A percentile compares a stretch with the other conserved stretches of the same genome.
phyloP scores from a whole-genome alignment of 352 stramenopile genomes.

The Globisporangium rhizosaccharum region DNA sequence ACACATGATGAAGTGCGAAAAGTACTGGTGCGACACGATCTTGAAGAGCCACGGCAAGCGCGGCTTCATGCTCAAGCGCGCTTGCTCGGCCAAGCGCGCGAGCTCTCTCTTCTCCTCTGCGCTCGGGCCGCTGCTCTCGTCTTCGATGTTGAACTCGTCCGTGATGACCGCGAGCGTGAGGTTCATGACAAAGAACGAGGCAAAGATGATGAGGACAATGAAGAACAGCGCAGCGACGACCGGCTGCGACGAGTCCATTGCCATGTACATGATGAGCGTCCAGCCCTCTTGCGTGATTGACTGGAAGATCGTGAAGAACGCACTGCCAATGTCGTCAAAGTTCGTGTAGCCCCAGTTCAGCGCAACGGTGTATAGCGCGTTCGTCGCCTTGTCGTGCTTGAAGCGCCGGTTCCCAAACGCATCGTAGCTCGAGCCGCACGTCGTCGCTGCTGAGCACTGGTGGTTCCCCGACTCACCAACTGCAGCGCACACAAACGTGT shows the following conservation, averaged over 20 bases:
- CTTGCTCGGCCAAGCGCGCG: constrained; percentile 21
- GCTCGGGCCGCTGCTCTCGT: constrained; percentile 21
- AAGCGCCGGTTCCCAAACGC: constrained; percentile 67
- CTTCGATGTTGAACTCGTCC: constrained; percentile 84
- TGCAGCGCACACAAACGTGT: constrained; percentile 69
- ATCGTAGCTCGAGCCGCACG: constrained; percentile 70
- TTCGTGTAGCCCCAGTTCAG: constrained; percentile 89
- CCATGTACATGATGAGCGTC: constrained; percentile 91
- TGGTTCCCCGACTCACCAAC: constrained; percentile 42
- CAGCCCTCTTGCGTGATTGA: constrained; percentile 93
- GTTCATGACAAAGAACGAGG: constrained; percentile 93
- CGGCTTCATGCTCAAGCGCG: constrained; percentile 23
- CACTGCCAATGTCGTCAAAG: constrained; percentile 90
- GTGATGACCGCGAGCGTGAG: constrained; percentile 90
- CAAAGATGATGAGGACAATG: constrained; percentile 87
- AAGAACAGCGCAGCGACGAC: constrained; percentile 82
- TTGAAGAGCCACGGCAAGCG: constrained; percentile 38
- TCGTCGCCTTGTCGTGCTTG: constrained; percentile 30
- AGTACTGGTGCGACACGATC: constrained; percentile 55
- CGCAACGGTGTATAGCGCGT: constrained; percentile 41
- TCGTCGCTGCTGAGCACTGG: constrained; percentile 27
- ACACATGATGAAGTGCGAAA: constrained; percentile 57
- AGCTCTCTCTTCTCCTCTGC: constrained; percentile 31
- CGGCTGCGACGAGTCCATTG: constrained; percentile 55
- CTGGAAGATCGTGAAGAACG: constrained; percentile 93